These are phyloP conservation scores for Hypoxylon sp. DNA, from an alignment of 2,329 filamentous ascomycete genomes.

Conservation along the genomic window DNA sequence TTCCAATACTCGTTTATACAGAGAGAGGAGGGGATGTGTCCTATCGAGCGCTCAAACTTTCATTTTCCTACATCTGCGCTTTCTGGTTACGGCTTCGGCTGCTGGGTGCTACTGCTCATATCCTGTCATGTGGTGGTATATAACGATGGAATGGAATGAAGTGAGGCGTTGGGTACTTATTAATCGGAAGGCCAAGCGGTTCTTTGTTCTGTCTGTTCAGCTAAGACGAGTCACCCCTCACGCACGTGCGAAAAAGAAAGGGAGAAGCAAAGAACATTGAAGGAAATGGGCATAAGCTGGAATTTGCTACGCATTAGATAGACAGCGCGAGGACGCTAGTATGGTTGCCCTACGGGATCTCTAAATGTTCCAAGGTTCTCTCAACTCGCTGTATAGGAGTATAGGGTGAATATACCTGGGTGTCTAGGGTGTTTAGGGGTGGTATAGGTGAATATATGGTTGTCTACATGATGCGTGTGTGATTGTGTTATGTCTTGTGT, in stretches of 20 bases:
- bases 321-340: not conserved
- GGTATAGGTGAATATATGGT: too few species aligned
- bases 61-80: not conserved
- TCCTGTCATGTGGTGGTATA: not conserved
- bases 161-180: not conserved
- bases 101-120: not conserved
- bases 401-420: too few species aligned
- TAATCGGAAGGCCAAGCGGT: not conserved
- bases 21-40: conserved; percentile 9
- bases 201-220: conserved; percentile 8
- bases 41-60: conserved; percentile 22
- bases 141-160: not conserved
- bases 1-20: conserved; percentile 13
- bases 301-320: not conserved
- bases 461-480: too few species aligned
- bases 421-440: too few species aligned
- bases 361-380: conserved; percentile 2
- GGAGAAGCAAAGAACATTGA: not conserved
- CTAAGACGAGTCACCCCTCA: not conserved
- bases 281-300: not conserved
- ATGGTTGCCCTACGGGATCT: not conserved
- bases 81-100: not conserved
- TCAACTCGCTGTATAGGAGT: conserved; percentile 8
- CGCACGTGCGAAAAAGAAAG: not conserved
- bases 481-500: too few species aligned